Conservation (phyloP, 2,329 filamentous ascomycete genomes). For the Arthrobotrys entomopaga region DNA sequence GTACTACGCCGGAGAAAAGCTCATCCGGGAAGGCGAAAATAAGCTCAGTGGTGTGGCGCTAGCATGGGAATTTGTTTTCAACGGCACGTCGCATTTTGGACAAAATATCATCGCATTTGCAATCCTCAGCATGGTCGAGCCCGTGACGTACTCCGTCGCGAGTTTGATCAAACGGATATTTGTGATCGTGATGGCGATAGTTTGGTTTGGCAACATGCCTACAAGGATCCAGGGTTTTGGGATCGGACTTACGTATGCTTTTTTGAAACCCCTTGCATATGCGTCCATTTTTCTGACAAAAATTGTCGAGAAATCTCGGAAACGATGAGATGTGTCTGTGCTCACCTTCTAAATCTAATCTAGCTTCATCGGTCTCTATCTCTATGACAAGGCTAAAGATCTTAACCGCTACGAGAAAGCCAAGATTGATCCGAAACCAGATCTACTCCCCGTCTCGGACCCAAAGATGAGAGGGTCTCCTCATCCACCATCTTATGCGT, state of each 20-base stretch:
- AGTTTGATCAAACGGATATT: slow-evolving; percentile 97
- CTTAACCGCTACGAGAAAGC: slow-evolving; percentile 83
- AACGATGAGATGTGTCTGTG: not conserved
- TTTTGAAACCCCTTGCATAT: not conserved
- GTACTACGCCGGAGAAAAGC: slow-evolving; percentile 80
- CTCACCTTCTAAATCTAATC: not conserved
- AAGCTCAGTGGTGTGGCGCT: slow-evolving; percentile 65
- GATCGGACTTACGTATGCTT: slow-evolving; percentile 75
- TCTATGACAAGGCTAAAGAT: slow-evolving; percentile 92
- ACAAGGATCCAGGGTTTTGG: slow-evolving; percentile 83
- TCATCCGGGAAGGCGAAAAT: slow-evolving; percentile 80
- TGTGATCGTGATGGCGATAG: slow-evolving; percentile 90
- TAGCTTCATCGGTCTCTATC: slow-evolving; percentile 83
- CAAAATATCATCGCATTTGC: slow-evolving; percentile 97
- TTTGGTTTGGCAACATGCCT: slow-evolving; percentile 95
- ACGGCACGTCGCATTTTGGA: slow-evolving; percentile 93
- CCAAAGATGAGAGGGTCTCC: slow-evolving; percentile 63
- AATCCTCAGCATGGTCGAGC: slow-evolving; percentile 89
- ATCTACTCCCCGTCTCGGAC: slow-evolving; percentile 71
- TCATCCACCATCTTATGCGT: slow-evolving; percentile 60
- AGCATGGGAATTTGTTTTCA: slow-evolving; percentile 90
- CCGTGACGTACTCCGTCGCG: slow-evolving; percentile 96
- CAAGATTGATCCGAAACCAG: slow-evolving; percentile 68
- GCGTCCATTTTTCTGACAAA: slow-evolving; percentile 1
- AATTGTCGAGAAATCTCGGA: not conserved